Evolutionary conservation across 805 yeast species (phyloP).

Genomic region (Saccharomycopsis javanensis): DNA sequence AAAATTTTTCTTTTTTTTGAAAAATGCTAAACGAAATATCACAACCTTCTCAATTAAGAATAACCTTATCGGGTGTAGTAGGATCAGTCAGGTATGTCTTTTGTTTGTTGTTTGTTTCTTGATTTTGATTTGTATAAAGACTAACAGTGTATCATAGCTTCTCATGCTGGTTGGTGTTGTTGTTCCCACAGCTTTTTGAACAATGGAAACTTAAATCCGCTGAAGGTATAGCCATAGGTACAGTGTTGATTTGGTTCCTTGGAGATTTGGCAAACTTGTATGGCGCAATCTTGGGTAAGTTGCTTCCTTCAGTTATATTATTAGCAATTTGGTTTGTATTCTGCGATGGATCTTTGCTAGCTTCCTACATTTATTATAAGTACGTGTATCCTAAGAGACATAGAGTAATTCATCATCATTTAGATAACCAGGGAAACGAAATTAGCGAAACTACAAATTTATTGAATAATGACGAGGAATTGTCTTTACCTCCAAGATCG

Average conservation of each 20-base stretch:
- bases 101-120: not conserved
- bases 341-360: conserved; percentile 52
- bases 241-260: conserved; percentile 57
- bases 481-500: not conserved
- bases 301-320: conserved; percentile 59
- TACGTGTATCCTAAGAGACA: conserved; percentile 34
- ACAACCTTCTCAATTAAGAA: conserved; percentile 26
- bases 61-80: conserved; percentile 47
- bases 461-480: not conserved
- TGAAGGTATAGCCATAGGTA: conserved; percentile 65
- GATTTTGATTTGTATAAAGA: too few species aligned
- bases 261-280: conserved; percentile 62
- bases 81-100: conserved; percentile 51
- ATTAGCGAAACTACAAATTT: conserved; percentile 3
- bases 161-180: conserved; percentile 71
- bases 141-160: conserved; percentile 29
- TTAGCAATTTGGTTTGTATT: conserved; percentile 71
- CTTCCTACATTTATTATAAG: conserved; percentile 50
- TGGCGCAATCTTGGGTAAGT: conserved; percentile 62
- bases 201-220: conserved; percentile 68
- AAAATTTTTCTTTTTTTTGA: too few species aligned
- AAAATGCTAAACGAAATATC: not conserved
- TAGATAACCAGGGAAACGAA: conserved; percentile 16
- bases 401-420: conserved; percentile 9
- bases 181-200: conserved; percentile 70